Conservation (phyloP, 2,329 filamentous ascomycete species). For the Arthrobotrys megalospora region DNA sequence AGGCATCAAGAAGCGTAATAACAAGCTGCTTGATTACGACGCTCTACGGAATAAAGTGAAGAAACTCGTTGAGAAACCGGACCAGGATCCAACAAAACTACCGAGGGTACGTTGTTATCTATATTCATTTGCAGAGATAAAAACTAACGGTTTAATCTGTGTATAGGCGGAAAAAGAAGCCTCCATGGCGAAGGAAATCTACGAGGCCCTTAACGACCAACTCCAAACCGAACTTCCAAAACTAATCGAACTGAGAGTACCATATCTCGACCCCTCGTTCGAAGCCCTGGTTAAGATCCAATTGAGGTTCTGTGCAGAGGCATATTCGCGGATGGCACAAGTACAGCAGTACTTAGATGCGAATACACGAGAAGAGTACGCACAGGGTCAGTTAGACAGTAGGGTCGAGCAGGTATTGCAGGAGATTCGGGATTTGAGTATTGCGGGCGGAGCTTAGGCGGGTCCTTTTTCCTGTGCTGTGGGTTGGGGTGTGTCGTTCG, state of each 20-base stretch:
- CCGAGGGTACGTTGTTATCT: slow-evolving; percentile 73
- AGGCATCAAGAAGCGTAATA: slow-evolving; percentile 97
- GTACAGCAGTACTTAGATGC: slow-evolving; percentile 98
- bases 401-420: slow-evolving; percentile 95
- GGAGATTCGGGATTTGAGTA: slow-evolving; percentile 96
- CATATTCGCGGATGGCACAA: slow-evolving; percentile 97
- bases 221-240: slow-evolving; percentile 93
- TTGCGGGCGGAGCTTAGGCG: slow-evolving; percentile 78
- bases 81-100: slow-evolving; percentile 97
- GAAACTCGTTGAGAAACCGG: slow-evolving; percentile 96
- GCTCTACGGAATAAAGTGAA: slow-evolving; percentile 95
- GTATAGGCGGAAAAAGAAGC: slow-evolving; percentile 86
- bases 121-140: background rate
- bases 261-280: slow-evolving; percentile 96
- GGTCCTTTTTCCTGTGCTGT: slow-evolving; percentile 3
- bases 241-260: slow-evolving; percentile 94
- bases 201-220: slow-evolving; percentile 98
- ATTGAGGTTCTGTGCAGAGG: slow-evolving; percentile 92
- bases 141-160: background rate
- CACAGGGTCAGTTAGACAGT: slow-evolving; percentile 89
- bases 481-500: slow-evolving; percentile 16
- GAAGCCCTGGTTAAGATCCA: slow-evolving; percentile 99
- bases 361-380: slow-evolving; percentile 95
- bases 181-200: slow-evolving; percentile 91
- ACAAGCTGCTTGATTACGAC: slow-evolving; percentile 99